Base-by-base conservation (phyloP, 805 yeast genomes). In the Candida cerambycidarum region DNA sequence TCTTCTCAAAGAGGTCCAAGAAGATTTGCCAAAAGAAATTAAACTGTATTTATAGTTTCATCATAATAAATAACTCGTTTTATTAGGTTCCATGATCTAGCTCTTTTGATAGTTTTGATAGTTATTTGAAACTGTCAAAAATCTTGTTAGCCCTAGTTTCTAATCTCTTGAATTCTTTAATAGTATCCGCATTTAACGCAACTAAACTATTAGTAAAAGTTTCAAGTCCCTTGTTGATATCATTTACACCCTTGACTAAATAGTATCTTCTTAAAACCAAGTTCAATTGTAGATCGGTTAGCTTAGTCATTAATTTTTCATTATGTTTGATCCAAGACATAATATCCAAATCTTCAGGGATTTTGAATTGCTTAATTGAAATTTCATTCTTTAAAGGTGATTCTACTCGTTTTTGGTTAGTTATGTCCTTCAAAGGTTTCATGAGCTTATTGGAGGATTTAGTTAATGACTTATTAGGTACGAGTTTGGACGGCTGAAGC, bases 1-100 rank as follows among this genome's bases (percentile, higher is more conserved):
- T 85, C 95, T 71, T 77, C 93, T 69, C 89, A 85, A 78, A 87
- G 95, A 80, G 81, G 80, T 61, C 76, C 81, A 73, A 85, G 92
- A 84, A 85, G 96, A 80, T 86, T 76, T 85, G 85, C 89, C 75
- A 87, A 85, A 82, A 85, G 95, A 85, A 78, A 76, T 78, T 85
- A 37, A 37, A 28, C 32, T 37, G 40, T 28, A 37, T 34, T 24
- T 34, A 34, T 34, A 34, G 38, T 34, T 34, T 34, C 38, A 34
- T 34, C 27, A 24, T 38, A 38, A 27, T 29, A 18, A 38, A 38
- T 21, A 28, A 18, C 34, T 38, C 33, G 33, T 29, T 38, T 38
- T 29, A 19, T 19, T 38, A 21, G 23, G 8, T 21, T 21, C 5
- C 23, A n/a, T 8, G 23, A 21, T 21, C 23, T 19, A 15, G 8